Evolutionary conservation across 1,284 basidiomycete genomes (phyloP), one percentile per base, ranked within the genome.

Genomic region (Neotropicomus parvogracilis): DNA sequence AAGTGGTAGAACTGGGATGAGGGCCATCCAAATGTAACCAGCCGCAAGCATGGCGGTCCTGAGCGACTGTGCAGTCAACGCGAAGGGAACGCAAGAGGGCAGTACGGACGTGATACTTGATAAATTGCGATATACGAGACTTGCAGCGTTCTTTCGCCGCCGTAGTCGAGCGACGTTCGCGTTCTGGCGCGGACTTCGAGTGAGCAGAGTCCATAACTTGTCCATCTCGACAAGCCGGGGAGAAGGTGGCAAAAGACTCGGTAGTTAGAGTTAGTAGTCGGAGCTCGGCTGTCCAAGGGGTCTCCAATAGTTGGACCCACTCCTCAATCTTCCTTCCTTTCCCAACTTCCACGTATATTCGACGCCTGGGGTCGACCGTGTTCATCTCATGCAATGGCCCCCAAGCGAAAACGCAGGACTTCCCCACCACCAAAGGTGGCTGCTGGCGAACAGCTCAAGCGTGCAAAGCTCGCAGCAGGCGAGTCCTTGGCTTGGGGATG

Each of bases 1-100:
- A 4, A 95, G 73, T 2, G 70, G 65, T 14, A 79, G 73, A 13
- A 77, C 73, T 5, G 91, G 91, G 44, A 95, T 75, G 10, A 77
- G 66, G 6, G 83, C 54, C 64, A 95, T 75, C 90, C 92, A 95
- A 20, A 78, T 46, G 63, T 87, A 81, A 13, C 91, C 90, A 12
- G 73, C 64, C 21, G 75, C 46, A 35, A 88, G 78, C 21, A 95
- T 66, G 2, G 71, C 28, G 4, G 76, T 51, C 59, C 88, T 88
- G 40, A 12, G 32, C 7, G 11, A 17, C 44, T 14, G 13, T 24
- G 8, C 24, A 24, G 8, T 40, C 4, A 46, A 33, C 16, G 10
- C 19, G 13, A 32, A 4, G 19, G 13, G 36, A 16, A 19, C 4
- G 10, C 3, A 21, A 6, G 4, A 43, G 34, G 21, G 7, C 7